Conservation (phyloP, 1,284 basidiomycete species). For the Marasmius sp. region DNA sequence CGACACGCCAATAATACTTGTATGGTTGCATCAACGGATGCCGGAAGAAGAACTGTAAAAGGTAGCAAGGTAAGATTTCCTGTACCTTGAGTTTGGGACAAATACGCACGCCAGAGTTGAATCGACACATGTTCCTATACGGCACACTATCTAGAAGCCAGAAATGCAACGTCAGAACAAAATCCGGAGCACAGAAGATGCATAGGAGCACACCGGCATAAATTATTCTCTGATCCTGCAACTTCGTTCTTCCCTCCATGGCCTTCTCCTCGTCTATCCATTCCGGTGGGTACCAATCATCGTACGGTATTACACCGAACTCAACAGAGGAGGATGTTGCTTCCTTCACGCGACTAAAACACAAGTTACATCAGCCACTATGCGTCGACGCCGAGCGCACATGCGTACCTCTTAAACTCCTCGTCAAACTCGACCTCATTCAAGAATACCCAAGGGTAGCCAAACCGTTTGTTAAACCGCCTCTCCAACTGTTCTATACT, state of each 20-base stretch:
- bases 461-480: slow-evolving; percentile 63
- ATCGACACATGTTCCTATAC: slow-evolving; percentile 79
- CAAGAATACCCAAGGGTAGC: slow-evolving; percentile 73
- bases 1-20: slow-evolving; percentile 67
- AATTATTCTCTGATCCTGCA: slow-evolving; percentile 52
- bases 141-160: slow-evolving; percentile 13
- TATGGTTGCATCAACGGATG: slow-evolving; percentile 43
- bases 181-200: slow-evolving; percentile 22
- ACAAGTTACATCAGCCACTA: neutral
- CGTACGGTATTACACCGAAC: slow-evolving; percentile 56
- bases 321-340: slow-evolving; percentile 31
- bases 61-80: slow-evolving; percentile 3
- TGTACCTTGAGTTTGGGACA: neutral
- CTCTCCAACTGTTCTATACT: slow-evolving; percentile 51
- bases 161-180: slow-evolving; percentile 19
- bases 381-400: neutral
- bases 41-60: slow-evolving; percentile 48
- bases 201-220: slow-evolving; percentile 36
- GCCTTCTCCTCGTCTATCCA: slow-evolving; percentile 67
- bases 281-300: slow-evolving; percentile 54
- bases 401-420: slow-evolving; percentile 59
- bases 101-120: slow-evolving; percentile 65
- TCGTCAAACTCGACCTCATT: slow-evolving; percentile 73
- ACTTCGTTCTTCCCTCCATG: slow-evolving; percentile 45
- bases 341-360: slow-evolving; percentile 11